These are phyloP conservation scores for Teunomyces pallodes DNA, from an alignment of 805 yeast species.

Conservation along the genomic window DNA sequence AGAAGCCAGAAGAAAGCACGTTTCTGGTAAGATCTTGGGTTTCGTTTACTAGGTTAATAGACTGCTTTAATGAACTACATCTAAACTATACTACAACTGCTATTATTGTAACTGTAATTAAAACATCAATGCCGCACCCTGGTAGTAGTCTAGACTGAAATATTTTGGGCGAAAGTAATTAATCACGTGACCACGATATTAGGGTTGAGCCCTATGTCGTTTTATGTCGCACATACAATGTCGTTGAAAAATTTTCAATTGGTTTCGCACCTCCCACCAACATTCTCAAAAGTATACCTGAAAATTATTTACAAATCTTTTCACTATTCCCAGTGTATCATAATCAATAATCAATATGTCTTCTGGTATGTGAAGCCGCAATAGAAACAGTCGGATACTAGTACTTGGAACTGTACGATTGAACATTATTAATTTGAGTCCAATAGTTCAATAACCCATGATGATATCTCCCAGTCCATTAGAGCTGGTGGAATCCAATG, in stretches of 20 bases:
- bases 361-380: conserved; percentile 14
- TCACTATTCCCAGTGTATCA: conserved; percentile 10
- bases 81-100: background rate
- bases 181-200: background rate
- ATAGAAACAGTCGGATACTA: background rate
- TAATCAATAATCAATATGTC: conserved; percentile 15
- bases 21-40: conserved; percentile 97
- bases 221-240: background rate
- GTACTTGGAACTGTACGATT: conserved; percentile 3
- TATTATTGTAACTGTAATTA: background rate
- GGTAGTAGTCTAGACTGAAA: background rate
- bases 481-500: background rate
- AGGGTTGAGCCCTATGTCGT: conserved; percentile 4
- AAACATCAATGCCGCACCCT: background rate
- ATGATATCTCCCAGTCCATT: background rate
- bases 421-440: background rate
- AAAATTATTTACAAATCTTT: conserved; percentile 3
- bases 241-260: conserved; percentile 5
- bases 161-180: background rate
- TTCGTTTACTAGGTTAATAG: conserved; percentile 73
- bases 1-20: conserved; percentile 99
- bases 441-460: background rate
- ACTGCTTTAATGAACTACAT: conserved; percentile 1
- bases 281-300: conserved; percentile 5
- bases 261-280: conserved; percentile 4